A percentile compares a stretch with the other conserved stretches of the same genome.
Conservation (phyloP, 306 rosid species). For the Pachyrhizus erosus region DNA sequence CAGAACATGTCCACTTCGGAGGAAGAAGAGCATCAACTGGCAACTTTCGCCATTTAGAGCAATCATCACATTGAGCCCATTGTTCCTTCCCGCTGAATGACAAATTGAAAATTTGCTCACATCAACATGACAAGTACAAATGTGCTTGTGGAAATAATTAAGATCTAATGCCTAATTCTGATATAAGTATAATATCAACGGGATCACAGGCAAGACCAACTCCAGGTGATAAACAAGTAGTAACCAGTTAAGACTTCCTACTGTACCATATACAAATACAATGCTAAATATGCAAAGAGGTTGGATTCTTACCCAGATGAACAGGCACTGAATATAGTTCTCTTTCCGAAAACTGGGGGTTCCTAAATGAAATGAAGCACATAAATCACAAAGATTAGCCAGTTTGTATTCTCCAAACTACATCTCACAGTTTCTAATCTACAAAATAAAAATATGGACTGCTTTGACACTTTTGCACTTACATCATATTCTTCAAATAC, state of each 20-base stretch:
- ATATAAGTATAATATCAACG: not conserved
- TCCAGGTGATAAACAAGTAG: not conserved
- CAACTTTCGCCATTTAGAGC: conserved; percentile 94
- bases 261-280: conserved; percentile 22
- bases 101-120: conserved; percentile 20
- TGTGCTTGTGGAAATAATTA: conserved; percentile 11
- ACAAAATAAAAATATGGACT: conserved; percentile 20
- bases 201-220: not conserved
- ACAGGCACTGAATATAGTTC: conserved; percentile 71
- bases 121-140: conserved; percentile 6
- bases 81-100: conserved; percentile 78
- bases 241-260: conserved; percentile 13
- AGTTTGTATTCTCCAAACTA: conserved; percentile 26
- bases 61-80: conserved; percentile 95
- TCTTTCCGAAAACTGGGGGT: conserved; percentile 96
- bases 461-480: conserved; percentile 46
- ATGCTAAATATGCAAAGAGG: conserved; percentile 9
- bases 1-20: conserved; percentile 90
- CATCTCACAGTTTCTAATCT: not conserved
- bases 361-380: conserved; percentile 64
- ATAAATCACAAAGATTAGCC: conserved; percentile 38
- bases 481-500: conserved; percentile 96
- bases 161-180: conserved; percentile 23
- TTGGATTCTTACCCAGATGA: conserved; percentile 75
- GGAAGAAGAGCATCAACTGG: conserved; percentile 91